phyloP scores from a whole-genome alignment of 2,329 filamentous ascomycete genomes.

The Colletotrichum lindemuthianum region DNA sequence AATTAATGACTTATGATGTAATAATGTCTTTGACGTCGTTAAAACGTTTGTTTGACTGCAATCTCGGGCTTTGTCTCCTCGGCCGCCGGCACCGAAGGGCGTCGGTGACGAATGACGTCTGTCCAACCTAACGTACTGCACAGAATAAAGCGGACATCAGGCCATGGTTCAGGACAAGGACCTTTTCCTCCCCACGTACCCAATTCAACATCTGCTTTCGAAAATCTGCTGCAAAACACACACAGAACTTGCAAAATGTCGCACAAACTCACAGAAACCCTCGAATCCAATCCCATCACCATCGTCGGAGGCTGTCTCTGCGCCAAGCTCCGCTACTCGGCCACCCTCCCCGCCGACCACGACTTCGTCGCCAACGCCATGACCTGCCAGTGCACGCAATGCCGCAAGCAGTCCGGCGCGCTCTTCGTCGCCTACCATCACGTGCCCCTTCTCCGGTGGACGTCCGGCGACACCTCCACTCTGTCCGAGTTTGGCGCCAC shows the following conservation, averaged over 20 bases:
- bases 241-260: background rate
- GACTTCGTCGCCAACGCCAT: constrained; percentile 55
- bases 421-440: constrained; percentile 55
- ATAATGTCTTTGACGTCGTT: no score
- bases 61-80: background rate
- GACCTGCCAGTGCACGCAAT: constrained; percentile 66
- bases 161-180: no score
- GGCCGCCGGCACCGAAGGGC: constrained; percentile 9
- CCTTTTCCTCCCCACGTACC: background rate
- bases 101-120: constrained; percentile 24
- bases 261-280: background rate
- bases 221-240: background rate
- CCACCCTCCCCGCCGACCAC: constrained; percentile 56
- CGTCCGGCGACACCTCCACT: constrained; percentile 40
- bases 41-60: no score
- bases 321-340: constrained; percentile 57
- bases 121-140: no score
- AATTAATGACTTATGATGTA: no score
- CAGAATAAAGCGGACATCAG: no score
- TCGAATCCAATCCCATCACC: constrained; percentile 41
- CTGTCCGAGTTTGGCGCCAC: constrained; percentile 54
- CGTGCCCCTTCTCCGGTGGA: constrained; percentile 51
- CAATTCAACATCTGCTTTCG: background rate
- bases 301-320: constrained; percentile 65
- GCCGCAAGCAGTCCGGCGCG: constrained; percentile 61